A percentile compares a stretch with the other conserved stretches of the same genome.
phyloP scores from a whole-genome alignment of 352 stramenopile genomes.

The Phytophthora palmivora region DNA sequence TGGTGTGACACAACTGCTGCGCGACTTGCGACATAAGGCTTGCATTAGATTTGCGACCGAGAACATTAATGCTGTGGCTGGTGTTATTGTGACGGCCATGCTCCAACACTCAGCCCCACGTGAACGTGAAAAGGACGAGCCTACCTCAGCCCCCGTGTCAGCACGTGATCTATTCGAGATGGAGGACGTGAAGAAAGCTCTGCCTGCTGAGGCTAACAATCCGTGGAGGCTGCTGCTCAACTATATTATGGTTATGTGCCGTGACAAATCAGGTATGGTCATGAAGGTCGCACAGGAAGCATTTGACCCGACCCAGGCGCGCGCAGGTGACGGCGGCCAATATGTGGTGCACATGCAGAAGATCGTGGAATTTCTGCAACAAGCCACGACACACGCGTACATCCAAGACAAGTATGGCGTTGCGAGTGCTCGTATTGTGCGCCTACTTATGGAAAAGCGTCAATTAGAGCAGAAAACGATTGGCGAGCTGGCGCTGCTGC shows the following conservation, averaged over 20 bases:
- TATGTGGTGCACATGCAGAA: constrained; percentile 92
- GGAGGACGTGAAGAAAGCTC: constrained; percentile 68
- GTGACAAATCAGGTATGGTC: constrained; percentile 90
- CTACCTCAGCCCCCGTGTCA: constrained; percentile 79
- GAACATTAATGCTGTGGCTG: constrained; percentile 86
- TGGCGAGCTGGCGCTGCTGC: constrained; percentile 82
- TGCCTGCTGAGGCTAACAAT: constrained; percentile 81
- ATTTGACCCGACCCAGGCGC: constrained; percentile 68
- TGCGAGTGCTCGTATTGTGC: constrained; percentile 84
- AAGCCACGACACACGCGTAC: constrained; percentile 83
- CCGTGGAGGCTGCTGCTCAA: constrained; percentile 87
- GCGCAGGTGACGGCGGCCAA: constrained; percentile 79
- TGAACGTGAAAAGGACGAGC: constrained; percentile 83
- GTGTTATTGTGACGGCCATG: constrained; percentile 83
- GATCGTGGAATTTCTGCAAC: constrained; percentile 81
- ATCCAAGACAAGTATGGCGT: constrained; percentile 85
- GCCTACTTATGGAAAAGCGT: constrained; percentile 84
- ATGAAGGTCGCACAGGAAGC: constrained; percentile 79
- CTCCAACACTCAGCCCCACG: constrained; percentile 81
- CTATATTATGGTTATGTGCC: constrained; percentile 91
- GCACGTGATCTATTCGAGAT: constrained; percentile 81
- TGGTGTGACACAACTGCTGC: constrained; percentile 80
- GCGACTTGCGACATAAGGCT: constrained; percentile 79
- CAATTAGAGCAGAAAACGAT: constrained; percentile 90
- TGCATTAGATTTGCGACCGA: constrained; percentile 85